Conservation (phyloP, 2,329 filamentous ascomycete genomes). For the Scytalidium lignicola region DNA sequence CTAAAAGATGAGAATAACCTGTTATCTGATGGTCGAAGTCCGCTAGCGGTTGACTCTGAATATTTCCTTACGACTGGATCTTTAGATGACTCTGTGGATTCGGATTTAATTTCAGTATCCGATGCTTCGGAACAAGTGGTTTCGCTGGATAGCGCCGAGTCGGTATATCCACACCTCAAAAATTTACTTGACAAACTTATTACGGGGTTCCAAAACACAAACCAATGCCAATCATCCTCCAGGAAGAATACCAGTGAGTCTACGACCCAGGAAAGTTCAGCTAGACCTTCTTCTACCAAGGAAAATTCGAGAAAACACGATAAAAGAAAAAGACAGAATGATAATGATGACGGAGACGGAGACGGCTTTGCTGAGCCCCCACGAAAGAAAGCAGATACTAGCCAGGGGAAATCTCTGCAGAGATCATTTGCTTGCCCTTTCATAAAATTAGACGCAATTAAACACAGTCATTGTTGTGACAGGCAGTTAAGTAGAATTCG, state of each 20-base stretch:
- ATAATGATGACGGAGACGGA: constrained; percentile 3
- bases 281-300: neutral
- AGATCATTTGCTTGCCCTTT: constrained; percentile 5
- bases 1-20: no score
- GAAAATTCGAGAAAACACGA: neutral
- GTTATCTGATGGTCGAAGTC: no score
- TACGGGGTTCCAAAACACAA: neutral
- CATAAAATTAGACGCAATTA: no score
- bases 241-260: neutral
- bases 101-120: constrained; percentile 9
- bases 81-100: constrained; percentile 5
- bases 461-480: no score
- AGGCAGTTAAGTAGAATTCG: no score
- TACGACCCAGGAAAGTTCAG: neutral
- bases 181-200: neutral
- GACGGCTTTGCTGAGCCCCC: neutral
- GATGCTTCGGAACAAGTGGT: constrained; percentile 7
- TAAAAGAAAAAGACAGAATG: neutral
- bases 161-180: neutral
- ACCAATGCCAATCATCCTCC: neutral
- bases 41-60: no score
- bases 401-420: neutral
- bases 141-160: neutral
- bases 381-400: neutral
- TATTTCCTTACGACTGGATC: constrained; percentile 1